Evolutionary conservation across 2,329 filamentous ascomycete species (phyloP), one percentile per base, ranked within the genome.

Genomic region (Cercospora berteroae): DNA sequence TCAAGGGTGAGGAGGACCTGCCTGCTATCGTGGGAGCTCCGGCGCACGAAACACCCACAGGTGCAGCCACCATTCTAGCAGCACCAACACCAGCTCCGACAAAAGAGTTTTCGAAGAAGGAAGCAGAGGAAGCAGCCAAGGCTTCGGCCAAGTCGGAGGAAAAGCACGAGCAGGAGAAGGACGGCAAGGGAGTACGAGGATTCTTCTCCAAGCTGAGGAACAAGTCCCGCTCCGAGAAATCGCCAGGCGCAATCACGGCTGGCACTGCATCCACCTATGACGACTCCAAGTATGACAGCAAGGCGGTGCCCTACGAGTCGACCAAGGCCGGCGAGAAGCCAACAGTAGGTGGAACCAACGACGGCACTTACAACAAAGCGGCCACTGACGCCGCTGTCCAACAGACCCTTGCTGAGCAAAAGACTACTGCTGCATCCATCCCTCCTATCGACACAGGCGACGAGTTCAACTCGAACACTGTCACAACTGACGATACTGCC

Each of bases 191-290:
- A 56, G 55, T 77, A 50, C 71, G 72, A 10, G 75, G 75, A 44
- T 70, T 77, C 64, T 73, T 77, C 61, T 70, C 67, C 60, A 75
- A 74, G 63, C 64, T 77, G 56, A 65, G 72, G 31, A 68, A 65
- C 63, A 70, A 70, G 27, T 65, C 64, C 10, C 71, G 69, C 59
- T 65, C 69, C 16, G 68, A 70, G 58, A 68, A 74, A 25, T 66
- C 65, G 36, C 65, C 70, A 13, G 61, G 64, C 48, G 59, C 56
- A 5, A 64, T 66, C 39, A 68, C 59, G 10, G 59, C 62, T 25
- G 64, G 57, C 1, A 63, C 64, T 31, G n/a, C 60, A 9, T 56
- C 57, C 44, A 66, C 39, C 25, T 60, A 60, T 29, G 58, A 56
- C 8, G 63, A 65, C 6, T 55, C 64, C 29, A 60, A 64, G 57